Conservation (phyloP, 495 filamentous ascomycete genomes). For the Xanthoparmelia taractica region DNA sequence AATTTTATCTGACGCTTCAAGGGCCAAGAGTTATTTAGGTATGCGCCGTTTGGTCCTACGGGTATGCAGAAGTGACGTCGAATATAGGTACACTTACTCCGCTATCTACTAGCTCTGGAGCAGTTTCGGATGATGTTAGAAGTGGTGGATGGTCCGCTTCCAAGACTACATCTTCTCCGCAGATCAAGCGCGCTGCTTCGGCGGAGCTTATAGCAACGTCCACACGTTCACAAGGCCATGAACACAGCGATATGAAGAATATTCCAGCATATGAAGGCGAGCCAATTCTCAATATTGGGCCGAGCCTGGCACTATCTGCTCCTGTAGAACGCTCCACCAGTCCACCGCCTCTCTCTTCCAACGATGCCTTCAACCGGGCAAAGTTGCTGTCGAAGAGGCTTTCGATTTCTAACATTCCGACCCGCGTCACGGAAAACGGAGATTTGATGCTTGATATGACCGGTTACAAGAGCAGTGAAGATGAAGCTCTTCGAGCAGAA, state of each 20-base stretch:
- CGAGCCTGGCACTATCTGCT: conserved; percentile 19
- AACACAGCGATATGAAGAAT: conserved; percentile 9
- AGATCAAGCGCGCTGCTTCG: conserved; percentile 45
- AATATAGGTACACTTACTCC: conserved; percentile 54
- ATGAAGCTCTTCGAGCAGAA: conserved; percentile 85
- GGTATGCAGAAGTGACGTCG: neutral
- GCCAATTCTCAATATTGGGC: conserved; percentile 29
- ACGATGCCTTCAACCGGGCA: conserved; percentile 76
- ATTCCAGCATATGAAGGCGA: conserved; percentile 30
- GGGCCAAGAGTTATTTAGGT: conserved; percentile 48
- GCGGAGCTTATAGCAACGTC: conserved; percentile 39
- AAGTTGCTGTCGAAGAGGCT: conserved; percentile 81
- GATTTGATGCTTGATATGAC: conserved; percentile 99
- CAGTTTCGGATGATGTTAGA: conserved; percentile 35
- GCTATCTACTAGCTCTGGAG: conserved; percentile 54
- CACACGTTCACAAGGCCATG: conserved; percentile 10
- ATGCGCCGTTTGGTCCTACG: conserved; percentile 18
- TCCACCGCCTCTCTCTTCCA: conserved; percentile 64
- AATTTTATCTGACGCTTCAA: conserved; percentile 14
- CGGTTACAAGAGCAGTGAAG: conserved; percentile 86
- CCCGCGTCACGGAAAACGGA: conserved; percentile 83
- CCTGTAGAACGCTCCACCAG: conserved; percentile 55
- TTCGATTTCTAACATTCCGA: conserved; percentile 81
- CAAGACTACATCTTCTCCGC: conserved; percentile 30
- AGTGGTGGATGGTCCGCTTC: conserved; percentile 34